A percentile compares a stretch with the other conserved stretches of the same genome.
Evolutionary conservation across 495 filamentous ascomycete species (phyloP).

Genomic region (Penicillium robsamsonii): DNA sequence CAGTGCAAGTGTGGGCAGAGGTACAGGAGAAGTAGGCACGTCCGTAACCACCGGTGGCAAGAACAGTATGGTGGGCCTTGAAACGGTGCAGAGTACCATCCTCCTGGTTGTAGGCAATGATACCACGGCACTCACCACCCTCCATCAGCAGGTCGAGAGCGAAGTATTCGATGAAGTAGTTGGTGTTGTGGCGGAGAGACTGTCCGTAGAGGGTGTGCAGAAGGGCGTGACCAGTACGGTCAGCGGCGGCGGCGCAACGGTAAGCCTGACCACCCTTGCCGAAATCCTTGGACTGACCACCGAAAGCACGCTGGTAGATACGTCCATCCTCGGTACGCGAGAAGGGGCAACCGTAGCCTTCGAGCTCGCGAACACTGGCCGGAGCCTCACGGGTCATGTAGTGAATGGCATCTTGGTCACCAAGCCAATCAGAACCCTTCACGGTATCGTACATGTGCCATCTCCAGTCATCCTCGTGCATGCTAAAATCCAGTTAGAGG

Average conservation of each 20-base stretch:
- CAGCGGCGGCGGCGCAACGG: constrained; percentile 91
- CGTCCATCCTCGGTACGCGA: constrained; percentile 95
- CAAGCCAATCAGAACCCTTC: constrained; percentile 97
- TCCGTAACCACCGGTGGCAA: constrained; percentile 95
- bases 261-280: constrained; percentile 98
- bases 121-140: constrained; percentile 91
- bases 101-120: constrained; percentile 96
- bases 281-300: constrained; percentile 91
- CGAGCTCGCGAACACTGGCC: constrained; percentile 85
- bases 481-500: constrained; percentile 44
- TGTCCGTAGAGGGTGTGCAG: constrained; percentile 98
- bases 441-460: constrained; percentile 99
- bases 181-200: constrained; percentile 93
- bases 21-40: constrained; percentile 98
- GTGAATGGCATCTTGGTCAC: constrained; percentile 98
- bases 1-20: constrained; percentile 95
- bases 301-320: constrained; percentile 98
- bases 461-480: constrained; percentile 93
- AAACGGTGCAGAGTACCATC: constrained; percentile 96
- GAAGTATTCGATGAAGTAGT: constrained; percentile 99
- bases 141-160: constrained; percentile 95
- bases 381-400: constrained; percentile 98
- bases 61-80: constrained; percentile 90
- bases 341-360: constrained; percentile 97
- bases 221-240: constrained; percentile 93